Evolutionary conservation across 305 asterid species (phyloP).

Genomic region (Solanum hybrid): DNA sequence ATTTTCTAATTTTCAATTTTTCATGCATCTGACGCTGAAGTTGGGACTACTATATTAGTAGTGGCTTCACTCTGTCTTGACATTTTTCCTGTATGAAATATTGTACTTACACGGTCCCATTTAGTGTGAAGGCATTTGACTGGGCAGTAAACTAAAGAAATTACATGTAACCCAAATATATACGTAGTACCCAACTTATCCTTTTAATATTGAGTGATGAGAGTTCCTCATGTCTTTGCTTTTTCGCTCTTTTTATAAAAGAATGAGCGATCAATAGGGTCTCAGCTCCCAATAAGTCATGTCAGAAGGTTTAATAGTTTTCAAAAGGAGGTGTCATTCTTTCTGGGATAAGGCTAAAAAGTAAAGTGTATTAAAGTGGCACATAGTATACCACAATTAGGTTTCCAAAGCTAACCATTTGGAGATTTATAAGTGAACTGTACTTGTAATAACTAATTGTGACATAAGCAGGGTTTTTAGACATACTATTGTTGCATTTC

Average conservation of each 20-base stretch:
- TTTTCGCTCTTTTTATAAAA: background rate
- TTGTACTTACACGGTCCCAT: background rate
- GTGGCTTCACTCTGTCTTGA: background rate
- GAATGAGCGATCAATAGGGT: background rate
- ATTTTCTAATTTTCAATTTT: background rate
- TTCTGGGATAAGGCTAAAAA: background rate
- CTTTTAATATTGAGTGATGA: background rate
- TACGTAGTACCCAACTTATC: background rate
- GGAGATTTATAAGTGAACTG: background rate
- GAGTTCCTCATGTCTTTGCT: background rate
- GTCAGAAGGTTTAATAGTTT: background rate
- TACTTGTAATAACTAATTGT: background rate
- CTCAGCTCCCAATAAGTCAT: background rate
- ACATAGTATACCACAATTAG: background rate
- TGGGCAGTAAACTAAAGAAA: background rate
- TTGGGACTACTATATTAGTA: background rate
- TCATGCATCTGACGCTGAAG: background rate
- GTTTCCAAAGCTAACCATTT: background rate
- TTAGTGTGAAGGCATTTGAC: background rate
- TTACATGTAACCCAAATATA: background rate
- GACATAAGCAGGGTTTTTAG: background rate
- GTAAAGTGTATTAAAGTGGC: background rate
- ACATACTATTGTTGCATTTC: background rate
- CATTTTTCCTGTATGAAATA: background rate
- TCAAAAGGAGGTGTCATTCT: background rate